Evolutionary conservation across 2,329 filamentous ascomycete genomes (phyloP).

Genomic region (Amauroascus verrucosus): DNA sequence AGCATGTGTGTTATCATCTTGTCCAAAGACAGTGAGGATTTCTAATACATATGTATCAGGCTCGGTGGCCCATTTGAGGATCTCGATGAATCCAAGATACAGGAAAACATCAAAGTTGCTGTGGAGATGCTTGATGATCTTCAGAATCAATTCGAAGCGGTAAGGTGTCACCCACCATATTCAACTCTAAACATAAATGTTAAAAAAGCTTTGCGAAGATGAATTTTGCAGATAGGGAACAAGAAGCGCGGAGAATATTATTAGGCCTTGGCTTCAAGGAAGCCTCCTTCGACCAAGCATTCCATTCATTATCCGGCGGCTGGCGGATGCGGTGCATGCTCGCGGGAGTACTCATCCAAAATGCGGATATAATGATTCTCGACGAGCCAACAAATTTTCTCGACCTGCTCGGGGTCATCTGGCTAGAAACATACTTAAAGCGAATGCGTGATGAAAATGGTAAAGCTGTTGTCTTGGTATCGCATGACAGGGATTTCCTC

Average conservation of each 20-base stretch:
- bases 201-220: slow-evolving; percentile 24
- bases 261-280: slow-evolving; percentile 62
- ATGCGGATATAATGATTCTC: slow-evolving; percentile 66
- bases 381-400: slow-evolving; percentile 85
- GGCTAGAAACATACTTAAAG: slow-evolving; percentile 64
- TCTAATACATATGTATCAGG: slow-evolving; percentile 16
- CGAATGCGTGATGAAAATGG: slow-evolving; percentile 44
- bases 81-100: slow-evolving; percentile 48
- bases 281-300: slow-evolving; percentile 47
- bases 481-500: slow-evolving; percentile 74
- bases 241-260: slow-evolving; percentile 56
- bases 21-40: not conserved
- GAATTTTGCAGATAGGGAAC: slow-evolving; percentile 53
- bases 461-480: slow-evolving; percentile 65
- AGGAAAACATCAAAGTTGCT: slow-evolving; percentile 58
- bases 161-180: slow-evolving; percentile 22
- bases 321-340: slow-evolving; percentile 63
- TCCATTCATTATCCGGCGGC: slow-evolving; percentile 62
- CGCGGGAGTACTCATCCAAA: slow-evolving; percentile 56
- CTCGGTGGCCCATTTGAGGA: slow-evolving; percentile 46
- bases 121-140: slow-evolving; percentile 59
- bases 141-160: slow-evolving; percentile 56
- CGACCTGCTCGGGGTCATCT: slow-evolving; percentile 72
- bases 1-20: slow-evolving; percentile 32
- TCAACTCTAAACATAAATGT: not conserved